Percentiles rank a stretch among this genome's conserved stretches.
Conservation (phyloP, 2,329 filamentous ascomycete species). For the Trichoderma sp. region DNA sequence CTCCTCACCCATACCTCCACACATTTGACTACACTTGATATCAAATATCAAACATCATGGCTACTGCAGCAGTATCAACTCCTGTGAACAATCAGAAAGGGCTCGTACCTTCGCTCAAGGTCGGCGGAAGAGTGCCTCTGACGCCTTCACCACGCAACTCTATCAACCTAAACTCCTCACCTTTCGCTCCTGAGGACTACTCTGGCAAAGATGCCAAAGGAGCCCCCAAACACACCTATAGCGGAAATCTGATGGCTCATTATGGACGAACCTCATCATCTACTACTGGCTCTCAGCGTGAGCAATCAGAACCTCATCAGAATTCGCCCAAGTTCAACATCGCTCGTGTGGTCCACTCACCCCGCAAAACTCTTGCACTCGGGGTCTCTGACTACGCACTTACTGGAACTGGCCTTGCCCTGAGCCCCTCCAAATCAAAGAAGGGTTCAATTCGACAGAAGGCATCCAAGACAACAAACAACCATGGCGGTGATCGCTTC, state of each 20-base stretch:
- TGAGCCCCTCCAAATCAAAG: slow-evolving; percentile 61
- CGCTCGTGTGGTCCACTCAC: slow-evolving; percentile 68
- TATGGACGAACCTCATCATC: slow-evolving; percentile 67
- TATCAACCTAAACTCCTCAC: slow-evolving; percentile 62
- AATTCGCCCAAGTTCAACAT: slow-evolving; percentile 94
- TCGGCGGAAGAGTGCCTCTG: slow-evolving; percentile 89
- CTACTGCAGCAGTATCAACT: slow-evolving; percentile 75
- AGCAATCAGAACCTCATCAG: slow-evolving; percentile 54
- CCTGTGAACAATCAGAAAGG: slow-evolving; percentile 93
- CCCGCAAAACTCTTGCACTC: slow-evolving; percentile 79
- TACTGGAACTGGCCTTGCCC: slow-evolving; percentile 70
- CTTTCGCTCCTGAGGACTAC: slow-evolving; percentile 69
- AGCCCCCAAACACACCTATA: slow-evolving; percentile 70
- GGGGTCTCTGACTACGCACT: slow-evolving; percentile 91
- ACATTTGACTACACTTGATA: slow-evolving; percentile 20
- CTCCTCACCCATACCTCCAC: not conserved
- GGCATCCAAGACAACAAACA: slow-evolving; percentile 73
- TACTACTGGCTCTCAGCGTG: slow-evolving; percentile 61
- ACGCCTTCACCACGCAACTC: slow-evolving; percentile 82
- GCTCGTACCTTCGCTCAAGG: slow-evolving; percentile 87
- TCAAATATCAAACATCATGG: slow-evolving; percentile 56
- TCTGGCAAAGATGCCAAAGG: slow-evolving; percentile 50
- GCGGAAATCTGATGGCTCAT: slow-evolving; percentile 74
- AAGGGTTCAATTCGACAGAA: slow-evolving; percentile 54
- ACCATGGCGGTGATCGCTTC: slow-evolving; percentile 85